Percentiles rank a stretch among this genome's conserved stretches.
These are phyloP conservation scores for Phoma sp. DNA, from an alignment of 2,329 filamentous ascomycete genomes.

Conservation along the genomic window DNA sequence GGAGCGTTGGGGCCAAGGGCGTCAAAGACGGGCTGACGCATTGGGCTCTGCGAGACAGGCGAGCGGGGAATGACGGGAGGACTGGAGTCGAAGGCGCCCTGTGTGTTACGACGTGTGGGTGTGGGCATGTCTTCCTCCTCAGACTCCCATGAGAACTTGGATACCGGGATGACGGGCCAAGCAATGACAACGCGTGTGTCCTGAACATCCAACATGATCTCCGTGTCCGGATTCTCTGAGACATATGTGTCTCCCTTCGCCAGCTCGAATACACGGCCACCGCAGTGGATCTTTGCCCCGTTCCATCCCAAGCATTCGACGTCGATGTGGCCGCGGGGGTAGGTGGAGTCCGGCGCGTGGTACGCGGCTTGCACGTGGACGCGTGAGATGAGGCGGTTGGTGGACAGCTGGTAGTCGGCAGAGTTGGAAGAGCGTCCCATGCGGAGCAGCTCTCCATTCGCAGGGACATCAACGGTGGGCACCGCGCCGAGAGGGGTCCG, in stretches of 20 bases:
- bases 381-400: slow-evolving; percentile 90
- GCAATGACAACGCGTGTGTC: slow-evolving; percentile 86
- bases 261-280: slow-evolving; percentile 84
- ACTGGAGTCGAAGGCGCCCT: slow-evolving; percentile 61
- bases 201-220: slow-evolving; percentile 95
- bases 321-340: slow-evolving; percentile 79
- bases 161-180: slow-evolving; percentile 75
- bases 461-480: slow-evolving; percentile 79
- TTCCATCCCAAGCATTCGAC: slow-evolving; percentile 96
- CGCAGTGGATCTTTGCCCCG: slow-evolving; percentile 89
- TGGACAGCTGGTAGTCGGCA: slow-evolving; percentile 91
- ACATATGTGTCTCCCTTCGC: slow-evolving; percentile 87
- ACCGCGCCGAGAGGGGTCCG: slow-evolving; percentile 83
- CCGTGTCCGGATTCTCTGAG: slow-evolving; percentile 83
- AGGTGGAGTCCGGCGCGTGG: slow-evolving; percentile 69
- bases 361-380: slow-evolving; percentile 91
- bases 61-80: slow-evolving; percentile 72
- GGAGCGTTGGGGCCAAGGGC: slow-evolving; percentile 42
- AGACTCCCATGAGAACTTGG: slow-evolving; percentile 54
- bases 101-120: slow-evolving; percentile 40
- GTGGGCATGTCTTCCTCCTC: slow-evolving; percentile 63
- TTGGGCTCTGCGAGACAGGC: slow-evolving; percentile 75
- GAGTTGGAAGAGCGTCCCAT: slow-evolving; percentile 96
- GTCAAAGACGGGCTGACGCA: slow-evolving; percentile 53
- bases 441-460: slow-evolving; percentile 78